Evolutionary conservation across 176 grass and related monocot species (phyloP).

Genomic region (Oryza brachyantha): DNA sequence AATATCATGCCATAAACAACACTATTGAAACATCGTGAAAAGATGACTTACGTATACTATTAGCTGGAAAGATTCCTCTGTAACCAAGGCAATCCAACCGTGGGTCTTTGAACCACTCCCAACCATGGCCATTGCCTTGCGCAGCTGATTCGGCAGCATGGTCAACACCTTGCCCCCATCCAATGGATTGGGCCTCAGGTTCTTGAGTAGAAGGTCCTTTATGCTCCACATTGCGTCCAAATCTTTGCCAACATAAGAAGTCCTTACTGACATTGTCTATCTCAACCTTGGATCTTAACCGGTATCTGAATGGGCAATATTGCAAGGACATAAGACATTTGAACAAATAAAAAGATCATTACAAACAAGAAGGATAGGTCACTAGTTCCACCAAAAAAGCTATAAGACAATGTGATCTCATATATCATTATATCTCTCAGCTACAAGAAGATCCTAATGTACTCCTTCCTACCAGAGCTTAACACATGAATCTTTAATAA

Average conservation of each 20-base stretch:
- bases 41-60: conserved; percentile 54
- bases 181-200: conserved; percentile 69
- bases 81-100: conserved; percentile 74
- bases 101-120: conserved; percentile 91
- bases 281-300: conserved; percentile 78
- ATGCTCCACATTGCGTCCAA: conserved; percentile 42
- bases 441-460: background rate
- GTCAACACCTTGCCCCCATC: conserved; percentile 73
- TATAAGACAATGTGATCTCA: background rate
- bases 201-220: conserved; percentile 53
- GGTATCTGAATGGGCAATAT: conserved; percentile 37
- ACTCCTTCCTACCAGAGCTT: background rate
- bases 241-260: conserved; percentile 93
- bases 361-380: background rate
- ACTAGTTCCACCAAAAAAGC: background rate
- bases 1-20: background rate
- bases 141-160: conserved; percentile 50
- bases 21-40: background rate
- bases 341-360: background rate
- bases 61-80: conserved; percentile 85
- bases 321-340: background rate
- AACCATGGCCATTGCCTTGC: conserved; percentile 70
- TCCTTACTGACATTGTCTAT: conserved; percentile 76
- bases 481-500: background rate
- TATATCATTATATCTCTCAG: background rate